Conservation (phyloP, 225 moss, liverwort and hornwort genomes). For the Rhytidiadelphus loreus region DNA sequence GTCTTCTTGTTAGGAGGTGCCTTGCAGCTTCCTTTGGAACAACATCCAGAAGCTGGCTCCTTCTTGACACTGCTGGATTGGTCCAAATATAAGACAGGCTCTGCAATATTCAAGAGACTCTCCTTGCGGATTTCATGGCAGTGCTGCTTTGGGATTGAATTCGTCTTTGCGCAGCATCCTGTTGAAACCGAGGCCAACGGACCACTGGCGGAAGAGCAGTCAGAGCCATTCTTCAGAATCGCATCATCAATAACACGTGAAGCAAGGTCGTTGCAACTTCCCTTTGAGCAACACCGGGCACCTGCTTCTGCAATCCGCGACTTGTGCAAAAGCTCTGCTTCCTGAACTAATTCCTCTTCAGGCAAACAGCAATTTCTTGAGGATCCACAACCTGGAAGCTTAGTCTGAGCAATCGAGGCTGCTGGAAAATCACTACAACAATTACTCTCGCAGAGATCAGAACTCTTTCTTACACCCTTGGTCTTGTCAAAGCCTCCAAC, state of each 20-base stretch:
- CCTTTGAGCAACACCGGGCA: slow-evolving; percentile 6
- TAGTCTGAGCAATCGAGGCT: not conserved
- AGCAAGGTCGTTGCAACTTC: not conserved
- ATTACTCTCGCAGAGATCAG: slow-evolving; percentile 7
- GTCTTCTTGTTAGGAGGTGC: not conserved
- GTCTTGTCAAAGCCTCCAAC: slow-evolving; percentile 18
- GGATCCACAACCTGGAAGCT: slow-evolving; percentile 7
- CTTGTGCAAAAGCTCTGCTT: slow-evolving; percentile 1
- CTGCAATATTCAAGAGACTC: not conserved
- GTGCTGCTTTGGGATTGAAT: not conserved
- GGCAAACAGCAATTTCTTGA: slow-evolving; percentile 8
- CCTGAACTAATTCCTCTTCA: not conserved
- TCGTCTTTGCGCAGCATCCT: not conserved
- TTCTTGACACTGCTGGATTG: not conserved
- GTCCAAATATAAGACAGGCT: not conserved
- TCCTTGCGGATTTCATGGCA: not conserved
- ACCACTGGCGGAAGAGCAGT: not conserved
- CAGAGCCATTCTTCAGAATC: not conserved
- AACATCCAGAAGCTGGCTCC: not conserved
- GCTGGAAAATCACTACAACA: slow-evolving; percentile 17
- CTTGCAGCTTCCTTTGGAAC: slow-evolving; percentile 10
- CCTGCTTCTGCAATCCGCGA: not conserved
- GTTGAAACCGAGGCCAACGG: not conserved
- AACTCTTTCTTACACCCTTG: slow-evolving; percentile 5
- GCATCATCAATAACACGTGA: not conserved